phyloP scores from a whole-genome alignment of 768 basidiomycete genomes.

The Termitomyces sp. region DNA sequence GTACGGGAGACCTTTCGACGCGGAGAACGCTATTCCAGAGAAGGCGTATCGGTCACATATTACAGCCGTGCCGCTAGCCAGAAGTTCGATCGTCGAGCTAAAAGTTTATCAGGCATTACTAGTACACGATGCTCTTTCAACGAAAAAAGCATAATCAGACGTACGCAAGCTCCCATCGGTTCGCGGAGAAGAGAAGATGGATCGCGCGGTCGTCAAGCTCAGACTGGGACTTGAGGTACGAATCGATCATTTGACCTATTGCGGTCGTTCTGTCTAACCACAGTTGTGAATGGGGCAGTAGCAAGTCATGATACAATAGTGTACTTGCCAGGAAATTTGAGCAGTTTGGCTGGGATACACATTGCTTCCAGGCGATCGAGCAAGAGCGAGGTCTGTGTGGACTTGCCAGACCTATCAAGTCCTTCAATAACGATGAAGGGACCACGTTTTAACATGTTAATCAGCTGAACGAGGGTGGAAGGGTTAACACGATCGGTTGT shows the following conservation, averaged over 20 bases:
- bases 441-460: conserved; percentile 41
- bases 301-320: background rate
- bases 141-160: background rate
- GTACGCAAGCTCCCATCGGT: conserved; percentile 93
- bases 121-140: background rate
- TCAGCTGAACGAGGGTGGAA: no score
- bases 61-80: conserved; percentile 65
- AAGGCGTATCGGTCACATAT: conserved; percentile 95
- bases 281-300: background rate
- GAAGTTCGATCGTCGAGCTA: conserved; percentile 60
- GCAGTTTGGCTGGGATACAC: conserved; percentile 45
- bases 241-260: conserved; percentile 91
- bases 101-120: background rate
- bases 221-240: conserved; percentile 78
- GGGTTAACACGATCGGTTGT: no score
- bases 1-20: conserved; percentile 64
- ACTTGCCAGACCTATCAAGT: conserved; percentile 93
- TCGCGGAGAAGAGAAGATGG: conserved; percentile 94
- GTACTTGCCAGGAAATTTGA: conserved; percentile 87
- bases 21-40: conserved; percentile 90
- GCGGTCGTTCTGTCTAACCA: conserved; percentile 80
- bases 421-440: conserved; percentile 94
- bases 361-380: conserved; percentile 46
- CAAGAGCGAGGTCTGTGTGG: conserved; percentile 75
- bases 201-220: conserved; percentile 91